phyloP scores from a whole-genome alignment of 2,329 filamentous ascomycete species.

The Claviceps pazoutovae region DNA sequence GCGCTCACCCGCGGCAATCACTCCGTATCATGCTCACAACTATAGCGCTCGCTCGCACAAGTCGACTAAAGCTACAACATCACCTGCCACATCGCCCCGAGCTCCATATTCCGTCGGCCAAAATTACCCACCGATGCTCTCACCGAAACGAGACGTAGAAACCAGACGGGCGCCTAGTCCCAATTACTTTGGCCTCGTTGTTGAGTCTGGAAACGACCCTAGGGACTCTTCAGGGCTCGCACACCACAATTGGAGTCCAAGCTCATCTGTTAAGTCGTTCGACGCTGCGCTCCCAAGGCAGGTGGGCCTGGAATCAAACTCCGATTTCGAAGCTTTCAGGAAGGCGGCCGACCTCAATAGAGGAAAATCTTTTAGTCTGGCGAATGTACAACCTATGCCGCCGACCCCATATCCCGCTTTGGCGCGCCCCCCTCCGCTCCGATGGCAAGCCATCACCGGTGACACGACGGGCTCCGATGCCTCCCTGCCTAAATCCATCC shows the following conservation, averaged over 20 bases:
- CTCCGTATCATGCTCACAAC: slow-evolving; percentile 23
- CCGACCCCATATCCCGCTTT: slow-evolving; percentile 16
- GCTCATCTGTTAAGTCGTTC: slow-evolving; percentile 56
- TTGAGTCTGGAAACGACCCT: slow-evolving; percentile 46
- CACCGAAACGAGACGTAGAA: slow-evolving; percentile 21
- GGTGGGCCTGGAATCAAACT: slow-evolving; percentile 59
- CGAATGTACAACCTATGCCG: slow-evolving; percentile 30
- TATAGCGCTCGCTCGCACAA: slow-evolving; percentile 27
- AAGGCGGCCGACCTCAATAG: slow-evolving; percentile 55
- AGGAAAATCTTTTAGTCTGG: slow-evolving; percentile 30
- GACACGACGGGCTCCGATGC: slow-evolving; percentile 24
- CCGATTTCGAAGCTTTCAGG: slow-evolving; percentile 70
- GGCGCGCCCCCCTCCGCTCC: slow-evolving; percentile 28
- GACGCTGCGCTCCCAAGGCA: slow-evolving; percentile 53
- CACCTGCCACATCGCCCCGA: slow-evolving; percentile 38
- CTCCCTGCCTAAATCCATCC: slow-evolving; percentile 14
- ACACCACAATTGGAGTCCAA: slow-evolving; percentile 61
- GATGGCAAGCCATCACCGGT: slow-evolving; percentile 35
- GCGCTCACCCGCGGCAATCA: slow-evolving; percentile 20
- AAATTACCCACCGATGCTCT: slow-evolving; percentile 35
- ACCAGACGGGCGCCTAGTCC: slow-evolving; percentile 48
- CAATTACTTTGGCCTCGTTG: slow-evolving; percentile 72
- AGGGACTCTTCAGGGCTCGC: slow-evolving; percentile 50
- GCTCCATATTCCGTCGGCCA: slow-evolving; percentile 41
- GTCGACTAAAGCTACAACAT: slow-evolving; percentile 31